A percentile compares a stretch with the other conserved stretches of the same genome.
These are phyloP conservation scores for Coemansia erecta DNA, from an alignment of 192 early-diverging fungal genomes.

Conservation along the genomic window DNA sequence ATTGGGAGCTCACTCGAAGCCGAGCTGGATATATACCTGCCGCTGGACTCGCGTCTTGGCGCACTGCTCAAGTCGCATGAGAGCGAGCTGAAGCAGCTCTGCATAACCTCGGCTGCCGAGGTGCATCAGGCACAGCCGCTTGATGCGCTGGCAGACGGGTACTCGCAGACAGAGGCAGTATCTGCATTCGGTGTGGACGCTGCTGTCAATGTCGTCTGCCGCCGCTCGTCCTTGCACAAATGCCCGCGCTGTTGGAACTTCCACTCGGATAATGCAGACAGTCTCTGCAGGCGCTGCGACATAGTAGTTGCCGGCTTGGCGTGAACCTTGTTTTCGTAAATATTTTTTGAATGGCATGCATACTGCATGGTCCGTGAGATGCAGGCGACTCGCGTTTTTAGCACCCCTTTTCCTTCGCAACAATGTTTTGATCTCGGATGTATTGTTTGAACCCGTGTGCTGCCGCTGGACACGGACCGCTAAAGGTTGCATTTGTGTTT, in stretches of 20 bases:
- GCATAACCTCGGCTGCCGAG: constrained; percentile 24
- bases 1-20: constrained; percentile 53
- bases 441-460: too few relatives aligned
- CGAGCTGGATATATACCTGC: constrained; percentile 37
- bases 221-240: constrained; percentile 58
- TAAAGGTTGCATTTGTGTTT: too few relatives aligned
- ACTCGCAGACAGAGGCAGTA: constrained; percentile 12
- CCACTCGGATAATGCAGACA: constrained; percentile 44
- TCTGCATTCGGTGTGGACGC: constrained; percentile 18
- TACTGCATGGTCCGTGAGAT: too few relatives aligned
- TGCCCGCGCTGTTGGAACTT: constrained; percentile 82
- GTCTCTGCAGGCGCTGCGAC: constrained; percentile 63
- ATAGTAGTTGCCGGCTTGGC: constrained; percentile 20
- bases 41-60: constrained; percentile 24
- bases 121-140: constrained; percentile 7
- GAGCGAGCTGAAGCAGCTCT: constrained; percentile 31
- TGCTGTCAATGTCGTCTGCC: constrained; percentile 47
- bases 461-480: too few relatives aligned
- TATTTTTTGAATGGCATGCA: too few relatives aligned
- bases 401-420: too few relatives aligned
- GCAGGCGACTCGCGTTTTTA: too few relatives aligned
- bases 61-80: constrained; percentile 18
- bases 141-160: constrained; percentile 2
- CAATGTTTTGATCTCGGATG: too few relatives aligned
- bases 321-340: not conserved